Base-by-base conservation (phyloP, 768 basidiomycete species). In the Mycena latifolia region DNA sequence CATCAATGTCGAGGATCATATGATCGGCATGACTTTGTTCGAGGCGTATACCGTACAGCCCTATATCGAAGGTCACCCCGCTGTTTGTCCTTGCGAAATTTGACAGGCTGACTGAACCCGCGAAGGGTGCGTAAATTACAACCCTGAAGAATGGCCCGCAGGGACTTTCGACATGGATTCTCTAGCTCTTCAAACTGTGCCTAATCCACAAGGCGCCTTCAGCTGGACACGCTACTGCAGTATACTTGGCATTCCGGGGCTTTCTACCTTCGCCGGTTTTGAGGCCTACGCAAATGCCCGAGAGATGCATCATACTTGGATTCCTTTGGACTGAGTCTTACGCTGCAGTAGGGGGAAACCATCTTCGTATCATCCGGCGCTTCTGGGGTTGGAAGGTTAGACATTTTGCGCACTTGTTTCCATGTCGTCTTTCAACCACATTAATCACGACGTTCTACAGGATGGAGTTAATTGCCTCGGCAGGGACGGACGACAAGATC, bases 331-430 rank as follows among this genome's bases (percentile, higher is more conserved):
- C 3, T n/a, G n/a, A n/a, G n/a, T 17, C n/a, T 2, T 27, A n/a
- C n/a, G n/a, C n/a, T 3, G 31, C 5, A 2, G 12, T 46, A 73
- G 72, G 72, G 70, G 3, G 52, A 73, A 41, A 72, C 73, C 3
- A 65, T 72, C n/a, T 72, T 65, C 45, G 70, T 72, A 9, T 72
- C 70, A 1, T 55, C 71, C 17, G 73, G 73, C 18, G 71, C 63
- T 15, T 73, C 76, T 22, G 67, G 65, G 20, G 73, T 72, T 15
- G 73, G 73, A 60, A 62, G 51, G 73, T 74, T 11, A 11, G 31
- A 33, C 31, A 33, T n/a, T n/a, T n/a, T n/a, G n/a, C n/a, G n/a
- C n/a, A 33, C 31, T 11, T 33, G 11, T 33, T 6, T 11, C 31
- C 31, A 33, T 33, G 11, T 11, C 31, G 46, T 46, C 9, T 58